Conservation (phyloP, 768 basidiomycete species). For the Lentinula lateritia region DNA sequence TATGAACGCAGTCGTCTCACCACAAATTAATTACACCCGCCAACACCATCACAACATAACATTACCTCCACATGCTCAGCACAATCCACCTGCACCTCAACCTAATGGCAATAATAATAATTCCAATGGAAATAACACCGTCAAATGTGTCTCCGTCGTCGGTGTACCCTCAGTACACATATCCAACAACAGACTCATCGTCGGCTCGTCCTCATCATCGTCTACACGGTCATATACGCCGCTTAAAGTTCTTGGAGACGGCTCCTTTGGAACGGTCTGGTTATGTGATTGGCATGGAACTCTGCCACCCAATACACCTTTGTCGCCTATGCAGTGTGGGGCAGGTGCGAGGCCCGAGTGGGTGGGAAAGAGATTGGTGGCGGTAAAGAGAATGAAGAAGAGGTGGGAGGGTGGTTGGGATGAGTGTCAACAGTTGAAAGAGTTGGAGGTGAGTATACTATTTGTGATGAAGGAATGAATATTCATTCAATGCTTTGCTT, state of each 20-base stretch:
- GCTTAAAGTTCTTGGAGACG: slow-evolving; percentile 95
- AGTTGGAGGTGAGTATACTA: slow-evolving; percentile 72
- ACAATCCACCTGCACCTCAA: neutral
- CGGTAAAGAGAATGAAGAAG: slow-evolving; percentile 98
- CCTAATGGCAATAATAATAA: slow-evolving; percentile 15
- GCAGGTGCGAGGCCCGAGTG: slow-evolving; percentile 91
- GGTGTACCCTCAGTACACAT: slow-evolving; percentile 77
- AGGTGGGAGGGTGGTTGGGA: slow-evolving; percentile 98
- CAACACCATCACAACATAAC: slow-evolving; percentile 18
- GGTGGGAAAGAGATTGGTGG: slow-evolving; percentile 90
- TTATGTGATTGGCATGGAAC: slow-evolving; percentile 99
- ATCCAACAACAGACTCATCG: slow-evolving; percentile 60
- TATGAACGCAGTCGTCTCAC: slow-evolving; percentile 6
- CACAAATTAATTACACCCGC: slow-evolving; percentile 17
- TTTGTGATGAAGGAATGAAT: neutral
- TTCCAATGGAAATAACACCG: slow-evolving; percentile 35
- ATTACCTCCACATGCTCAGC: neutral
- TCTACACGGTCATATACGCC: slow-evolving; percentile 89
- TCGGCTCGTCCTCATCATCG: slow-evolving; percentile 67
- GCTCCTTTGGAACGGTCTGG: slow-evolving; percentile 98
- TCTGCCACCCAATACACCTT: slow-evolving; percentile 82
- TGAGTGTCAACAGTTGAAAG: slow-evolving; percentile 92
- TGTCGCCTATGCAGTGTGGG: slow-evolving; percentile 95
- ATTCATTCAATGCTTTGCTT: slow-evolving; percentile 10
- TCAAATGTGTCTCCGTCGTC: slow-evolving; percentile 49